Evolutionary conservation across 768 basidiomycete genomes (phyloP), one percentile per base, ranked within the genome.

Genomic region (Cubamyces lactineus): DNA sequence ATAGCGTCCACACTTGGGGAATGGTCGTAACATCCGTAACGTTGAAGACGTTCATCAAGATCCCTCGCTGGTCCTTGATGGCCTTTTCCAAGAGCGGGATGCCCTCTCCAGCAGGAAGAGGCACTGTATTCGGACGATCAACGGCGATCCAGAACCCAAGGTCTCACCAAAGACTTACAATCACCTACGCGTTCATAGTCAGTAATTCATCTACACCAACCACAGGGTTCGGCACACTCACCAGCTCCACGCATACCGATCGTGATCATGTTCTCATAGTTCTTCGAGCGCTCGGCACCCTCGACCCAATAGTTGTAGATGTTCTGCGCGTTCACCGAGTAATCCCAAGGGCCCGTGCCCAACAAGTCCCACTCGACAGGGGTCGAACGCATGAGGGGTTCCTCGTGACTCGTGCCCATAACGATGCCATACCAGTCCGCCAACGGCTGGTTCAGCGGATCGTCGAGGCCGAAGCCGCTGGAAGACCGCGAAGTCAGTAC

Each of bases 341-440:
- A 88, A 68, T 89, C 83, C 87, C 88, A 91, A 0, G 75, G 64
- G 0, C 88, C 88, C 8, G 69, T 67, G 2, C 82, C 85, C 59
- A 84, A 82, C 13, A 83, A 69, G 61, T 73, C 77, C 79, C 86
- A 90, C 68, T 90, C 87, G 60, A 82, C 79, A 3, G 88, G 87
- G 1, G 84, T 86, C 30, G 86, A 86, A 17, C 88, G 82, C 78
- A 85, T 84, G 84, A 89, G 88, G 15, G 89, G 88, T 67, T 91
- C 88, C 70, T 90, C 84, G 68, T 89, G 86, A 71, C 83, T 86
- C 1, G 88, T 88, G 45, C 88, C 86, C 86, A 89, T 89, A 39
- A 85, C 87, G 45, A 89, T 79, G 21, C 85, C 88, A 71, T 84
- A 88, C 55, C 75, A 76, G 63, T 89, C 82, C 3, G 88, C 89